Conservation (phyloP, 1,284 basidiomycete genomes). For the Rhodotorula glutinis region DNA sequence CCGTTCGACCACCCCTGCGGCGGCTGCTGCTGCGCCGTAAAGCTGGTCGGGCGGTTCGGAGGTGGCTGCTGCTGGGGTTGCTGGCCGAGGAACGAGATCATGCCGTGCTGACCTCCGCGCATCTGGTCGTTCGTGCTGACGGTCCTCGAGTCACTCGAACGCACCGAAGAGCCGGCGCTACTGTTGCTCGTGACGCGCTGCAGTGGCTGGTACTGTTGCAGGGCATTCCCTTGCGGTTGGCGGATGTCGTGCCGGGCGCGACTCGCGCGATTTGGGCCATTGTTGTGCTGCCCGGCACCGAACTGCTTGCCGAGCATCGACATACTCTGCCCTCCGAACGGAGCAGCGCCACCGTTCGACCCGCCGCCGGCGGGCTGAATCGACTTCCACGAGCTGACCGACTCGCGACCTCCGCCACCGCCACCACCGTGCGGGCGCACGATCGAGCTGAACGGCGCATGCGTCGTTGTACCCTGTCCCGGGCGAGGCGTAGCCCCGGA, state of each 20-base stretch:
- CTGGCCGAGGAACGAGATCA: background rate
- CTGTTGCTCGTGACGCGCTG: background rate
- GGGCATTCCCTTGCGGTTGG: background rate
- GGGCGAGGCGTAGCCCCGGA: background rate
- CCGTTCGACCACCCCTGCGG: background rate
- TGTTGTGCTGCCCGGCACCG: background rate
- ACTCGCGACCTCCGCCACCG: background rate
- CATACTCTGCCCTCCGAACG: background rate
- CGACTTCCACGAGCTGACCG: background rate
- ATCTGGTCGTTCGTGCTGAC: background rate
- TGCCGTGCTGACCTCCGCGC: background rate
- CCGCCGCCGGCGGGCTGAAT: background rate
- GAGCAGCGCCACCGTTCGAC: background rate
- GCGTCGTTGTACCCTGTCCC: background rate
- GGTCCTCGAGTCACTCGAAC: background rate
- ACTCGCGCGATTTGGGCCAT: background rate
- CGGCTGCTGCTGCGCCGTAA: background rate
- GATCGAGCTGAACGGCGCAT: conserved; percentile 2
- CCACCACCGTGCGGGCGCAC: background rate
- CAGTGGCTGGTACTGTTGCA: background rate
- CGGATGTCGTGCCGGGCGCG: background rate
- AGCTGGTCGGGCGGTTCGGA: background rate
- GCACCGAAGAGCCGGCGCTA: background rate
- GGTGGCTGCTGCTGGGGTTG: too few relatives aligned
- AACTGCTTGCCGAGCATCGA: background rate